Evolutionary conservation across 495 filamentous ascomycete genomes (phyloP).

Genomic region (Haplographium delicatum): DNA sequence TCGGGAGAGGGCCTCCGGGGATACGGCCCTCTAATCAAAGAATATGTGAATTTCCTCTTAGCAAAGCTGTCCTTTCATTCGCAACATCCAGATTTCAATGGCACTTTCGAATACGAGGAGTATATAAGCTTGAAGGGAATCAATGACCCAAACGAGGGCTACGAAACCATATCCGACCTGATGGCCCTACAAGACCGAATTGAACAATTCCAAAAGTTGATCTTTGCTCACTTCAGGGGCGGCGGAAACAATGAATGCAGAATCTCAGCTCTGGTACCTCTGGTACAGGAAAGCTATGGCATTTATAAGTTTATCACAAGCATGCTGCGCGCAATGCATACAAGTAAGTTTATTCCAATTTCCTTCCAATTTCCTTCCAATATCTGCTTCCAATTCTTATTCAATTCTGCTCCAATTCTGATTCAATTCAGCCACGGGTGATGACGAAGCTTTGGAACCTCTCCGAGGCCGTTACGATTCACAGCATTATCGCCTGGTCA

Average conservation of each 20-base stretch:
- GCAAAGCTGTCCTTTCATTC: slow-evolving; percentile 92
- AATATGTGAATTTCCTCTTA: slow-evolving; percentile 92
- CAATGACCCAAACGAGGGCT: slow-evolving; percentile 98
- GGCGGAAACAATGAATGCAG: slow-evolving; percentile 93
- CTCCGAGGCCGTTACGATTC: slow-evolving; percentile 84
- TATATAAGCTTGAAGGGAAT: slow-evolving; percentile 97
- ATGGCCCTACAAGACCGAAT: slow-evolving; percentile 98
- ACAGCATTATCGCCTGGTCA: slow-evolving; percentile 90
- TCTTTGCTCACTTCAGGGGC: slow-evolving; percentile 90
- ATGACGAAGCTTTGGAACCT: slow-evolving; percentile 90
- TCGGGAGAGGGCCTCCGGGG: slow-evolving; percentile 83
- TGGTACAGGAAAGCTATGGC: slow-evolving; percentile 97
- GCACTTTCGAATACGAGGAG: slow-evolving; percentile 98
- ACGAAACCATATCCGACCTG: slow-evolving; percentile 93
- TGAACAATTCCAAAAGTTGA: slow-evolving; percentile 94
- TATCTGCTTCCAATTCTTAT: slow-evolving; percentile 13
- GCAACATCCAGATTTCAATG: slow-evolving; percentile 97
- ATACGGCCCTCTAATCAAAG: slow-evolving; percentile 85
- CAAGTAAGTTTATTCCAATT: slow-evolving; percentile 53
- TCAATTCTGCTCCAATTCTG: slow-evolving; percentile 3
- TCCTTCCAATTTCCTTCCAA: not conserved
- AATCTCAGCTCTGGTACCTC: slow-evolving; percentile 85
- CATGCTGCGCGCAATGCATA: slow-evolving; percentile 96
- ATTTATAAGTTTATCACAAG: slow-evolving; percentile 96
- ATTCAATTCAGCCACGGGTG: slow-evolving; percentile 65